Evolutionary conservation across 169 alveolate genomes (phyloP), one percentile per base, ranked within the genome.

Genomic region (Plasmodium inui): DNA sequence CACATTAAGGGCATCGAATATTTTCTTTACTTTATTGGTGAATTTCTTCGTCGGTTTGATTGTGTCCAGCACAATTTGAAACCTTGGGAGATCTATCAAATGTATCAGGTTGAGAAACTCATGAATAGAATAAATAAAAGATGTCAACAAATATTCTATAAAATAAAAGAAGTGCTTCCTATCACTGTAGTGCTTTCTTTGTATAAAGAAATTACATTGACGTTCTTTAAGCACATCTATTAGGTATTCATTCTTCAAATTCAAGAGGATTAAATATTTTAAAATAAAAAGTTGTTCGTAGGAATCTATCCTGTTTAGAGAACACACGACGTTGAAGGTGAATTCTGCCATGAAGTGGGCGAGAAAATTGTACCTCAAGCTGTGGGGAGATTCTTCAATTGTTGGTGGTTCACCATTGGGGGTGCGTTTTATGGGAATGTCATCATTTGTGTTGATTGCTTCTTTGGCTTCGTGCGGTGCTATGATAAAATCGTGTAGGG

Each of bases 201-300:
- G 67, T 41, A 88, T 88, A 44, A 88, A 88, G 57, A 88, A 88
- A n/a, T 88, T 88, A 53, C 70, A 53, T 78, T 78, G 34, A 19
- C 72, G 88, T 57, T 88, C 76, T 9, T 79, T 37, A 5, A 88
- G 81, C 71, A 88, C 71, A 44, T 88, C 88, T 14, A 80, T 78
- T 79, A 88, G 44, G 34, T 88, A 88, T 88, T 88, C 94, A 39
- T 88, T 88, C 71, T 88, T 88, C 53, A 78, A 79, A 73, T 88
- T 78, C 19, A 88, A n/a, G 28, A 57, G 72, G 28, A 28, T 57
- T 88, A 88, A 30, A 88, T 79, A 34, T 79, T 88, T 88, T 14
- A 79, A 79, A 32, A 88, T 79, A 61, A 78, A 67, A 8, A 88
- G 10, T 19, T 88, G 73, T 61, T 78, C 89, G 70, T 67, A 88